Percentiles rank a stretch among this genome's conserved stretches.
Conservation (phyloP, 257 asterid species). For the Prunella vulgaris region DNA sequence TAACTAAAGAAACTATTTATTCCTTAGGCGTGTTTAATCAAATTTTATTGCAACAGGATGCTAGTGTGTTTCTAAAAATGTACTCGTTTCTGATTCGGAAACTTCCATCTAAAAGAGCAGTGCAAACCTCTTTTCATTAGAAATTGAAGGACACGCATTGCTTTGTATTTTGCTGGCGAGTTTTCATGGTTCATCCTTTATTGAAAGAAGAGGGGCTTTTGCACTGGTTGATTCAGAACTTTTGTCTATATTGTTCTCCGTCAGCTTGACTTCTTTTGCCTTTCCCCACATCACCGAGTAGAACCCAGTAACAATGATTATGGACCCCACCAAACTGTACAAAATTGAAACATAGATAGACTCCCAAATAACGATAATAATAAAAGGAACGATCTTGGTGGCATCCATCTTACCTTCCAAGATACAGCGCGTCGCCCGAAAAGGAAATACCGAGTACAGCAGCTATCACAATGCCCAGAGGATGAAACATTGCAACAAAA, state of each 20-base stretch:
- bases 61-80: too few species aligned
- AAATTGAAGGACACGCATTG: background rate
- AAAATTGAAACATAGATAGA: background rate
- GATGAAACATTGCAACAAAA: constrained; percentile 82
- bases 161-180: constrained; percentile 5
- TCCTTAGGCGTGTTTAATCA: too few species aligned
- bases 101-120: constrained; percentile 12
- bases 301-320: constrained; percentile 68
- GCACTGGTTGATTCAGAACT: constrained; percentile 31
- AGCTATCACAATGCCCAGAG: constrained; percentile 68
- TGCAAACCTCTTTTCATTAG: constrained; percentile 20
- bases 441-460: constrained; percentile 53
- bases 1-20: too few species aligned
- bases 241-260: constrained; percentile 17
- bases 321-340: constrained; percentile 72
- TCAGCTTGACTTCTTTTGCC: constrained; percentile 46
- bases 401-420: constrained; percentile 55
- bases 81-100: too few species aligned
- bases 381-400: background rate
- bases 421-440: constrained; percentile 59
- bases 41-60: too few species aligned
- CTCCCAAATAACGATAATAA: background rate
- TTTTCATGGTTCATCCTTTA: constrained; percentile 26
- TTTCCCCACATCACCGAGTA: constrained; percentile 97
- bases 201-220: constrained; percentile 48